Evolutionary conservation across 2,329 filamentous ascomycete species (phyloP), one percentile per base, ranked within the genome.

Genomic region (Diaporthe helianthi): DNA sequence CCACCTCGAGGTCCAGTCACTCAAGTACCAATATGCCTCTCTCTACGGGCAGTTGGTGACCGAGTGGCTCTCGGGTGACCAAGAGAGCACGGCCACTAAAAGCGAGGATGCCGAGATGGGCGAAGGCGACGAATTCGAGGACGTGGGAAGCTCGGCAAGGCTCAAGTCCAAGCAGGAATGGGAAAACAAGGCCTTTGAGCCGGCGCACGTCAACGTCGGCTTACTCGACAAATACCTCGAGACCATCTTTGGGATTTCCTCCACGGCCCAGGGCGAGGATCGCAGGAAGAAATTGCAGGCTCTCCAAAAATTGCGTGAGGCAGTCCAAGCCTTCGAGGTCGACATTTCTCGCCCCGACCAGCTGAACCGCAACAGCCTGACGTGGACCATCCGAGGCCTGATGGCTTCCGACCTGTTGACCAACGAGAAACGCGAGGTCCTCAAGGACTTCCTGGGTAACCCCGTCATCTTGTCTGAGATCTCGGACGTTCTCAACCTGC

Each of bases 401-500:
- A 73, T 82, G 26, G 73, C 76, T 3, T 83, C 82, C 0, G 83
- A 84, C 41, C 76, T 85, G 0, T 77, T 86, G 4, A 80, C 80
- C 0, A 74, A 83, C 31, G 81, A 82, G 67, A 80, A 82, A 52
- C 74, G 80, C 2, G 79, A 79, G 69, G 79, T 81, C 0, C 75
- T 87, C 19, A 78, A 76, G 7, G 83, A 84, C 53, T 83, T 86
- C 65, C 74, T 79, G 26, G 74, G 76, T 10, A 84, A 82, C 63
- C 68, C 73, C 0, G 76, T 80, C 31, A 81, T 86, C 10, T 72
- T 86, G 13, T 76, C 75, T 1, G 85, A 87, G 74, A 80, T 87
- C 17, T 81, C 82, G 0, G 84, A 87, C 67, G 84, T 86, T 2
- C 78, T 87, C 61, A 86, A 86, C 71, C 85, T 86, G 80, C 80